These are phyloP conservation scores for Trichoderma lentiforme DNA, from an alignment of 2,329 filamentous ascomycete species.

Conservation along the genomic window DNA sequence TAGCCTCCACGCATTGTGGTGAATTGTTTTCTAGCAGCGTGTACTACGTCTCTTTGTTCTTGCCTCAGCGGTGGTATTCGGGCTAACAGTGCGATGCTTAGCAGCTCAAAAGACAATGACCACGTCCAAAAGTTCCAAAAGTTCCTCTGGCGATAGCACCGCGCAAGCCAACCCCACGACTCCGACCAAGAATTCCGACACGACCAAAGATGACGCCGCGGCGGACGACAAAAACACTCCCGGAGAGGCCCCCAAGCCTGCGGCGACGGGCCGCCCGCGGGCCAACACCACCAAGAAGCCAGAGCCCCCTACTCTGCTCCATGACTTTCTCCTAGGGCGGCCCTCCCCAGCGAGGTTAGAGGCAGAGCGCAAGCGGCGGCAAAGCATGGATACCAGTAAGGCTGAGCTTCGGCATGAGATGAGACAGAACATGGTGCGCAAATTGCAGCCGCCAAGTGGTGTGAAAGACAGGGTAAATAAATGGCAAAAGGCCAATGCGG, in stretches of 20 bases:
- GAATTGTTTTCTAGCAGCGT: neutral
- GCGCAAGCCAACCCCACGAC: conserved; percentile 19
- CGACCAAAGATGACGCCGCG: conserved; percentile 3
- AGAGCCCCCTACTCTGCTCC: conserved; percentile 46
- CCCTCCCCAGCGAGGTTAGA: conserved; percentile 54
- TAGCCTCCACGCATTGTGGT: neutral
- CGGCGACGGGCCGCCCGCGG: conserved; percentile 33
- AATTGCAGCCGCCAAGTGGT: conserved; percentile 60
- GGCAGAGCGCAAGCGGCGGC: conserved; percentile 51
- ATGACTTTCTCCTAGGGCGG: conserved; percentile 56
- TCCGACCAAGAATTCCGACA: conserved; percentile 10
- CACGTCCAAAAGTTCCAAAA: conserved; percentile 17
- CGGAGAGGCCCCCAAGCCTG: conserved; percentile 39
- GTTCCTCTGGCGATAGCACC: conserved; percentile 22
- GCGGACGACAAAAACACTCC: conserved; percentile 18
- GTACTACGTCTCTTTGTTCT: neutral
- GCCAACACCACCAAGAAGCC: conserved; percentile 38
- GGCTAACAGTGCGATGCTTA: neutral
- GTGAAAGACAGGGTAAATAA: conserved; percentile 75
- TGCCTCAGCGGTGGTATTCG: neutral
- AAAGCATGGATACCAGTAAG: conserved; percentile 59
- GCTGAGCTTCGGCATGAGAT: conserved; percentile 50
- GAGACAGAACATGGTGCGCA: conserved; percentile 56
- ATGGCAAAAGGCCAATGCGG: conserved; percentile 79
- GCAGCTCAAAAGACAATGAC: conserved; percentile 25